Evolutionary conservation across 345 rosid genomes (phyloP), one percentile per base, ranked within the genome.

Genomic region (Ailanthus altissimus): DNA sequence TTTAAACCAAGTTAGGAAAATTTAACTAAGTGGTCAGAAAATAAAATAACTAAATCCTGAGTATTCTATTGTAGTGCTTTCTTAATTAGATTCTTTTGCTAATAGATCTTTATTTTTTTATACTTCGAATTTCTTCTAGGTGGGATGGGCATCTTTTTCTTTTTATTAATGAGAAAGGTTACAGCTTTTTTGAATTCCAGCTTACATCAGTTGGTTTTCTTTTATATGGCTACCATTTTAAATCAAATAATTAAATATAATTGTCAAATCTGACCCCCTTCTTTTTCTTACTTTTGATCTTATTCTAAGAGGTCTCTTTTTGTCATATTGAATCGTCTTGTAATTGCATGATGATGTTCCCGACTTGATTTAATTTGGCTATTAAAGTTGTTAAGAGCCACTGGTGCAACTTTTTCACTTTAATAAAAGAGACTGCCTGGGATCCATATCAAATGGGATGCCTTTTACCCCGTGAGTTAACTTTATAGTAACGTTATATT

Each of bases 301-400:
- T 26, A 49, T 65, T 68, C 57, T 43, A 62, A 18, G 51, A 32
- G 38, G 47, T 20, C 72, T 49, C 68, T 70, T 77, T 77, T 54
- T 74, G 75, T 79, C 68, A 60, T 67, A 20, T 42, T 71, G 78
- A 20, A 51, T 67, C 16, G 0, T 42, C 9, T 21, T 69, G 54
- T 36, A 16, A 45, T 21, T 68, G 75, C 74, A 80, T 80, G 72
- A 73, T 83, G 81, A 50, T 60, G 74, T 74, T 83, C 45, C 62
- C 65, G 21, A 70, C 56, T 4, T 5, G n/a, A 16, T 18, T 1
- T 13, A 2, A 1, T 46, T 69, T 46, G 49, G 69, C 75, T 47
- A 67, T 54, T n/a, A 75, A 50, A 23, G 75, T 26, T 67, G 70
- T 15, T 50, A 46, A 62, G 32, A 61, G 47, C 23, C 45, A 47